Base-by-base conservation (phyloP, 257 asterid genomes). In the Misopates orontium region DNA sequence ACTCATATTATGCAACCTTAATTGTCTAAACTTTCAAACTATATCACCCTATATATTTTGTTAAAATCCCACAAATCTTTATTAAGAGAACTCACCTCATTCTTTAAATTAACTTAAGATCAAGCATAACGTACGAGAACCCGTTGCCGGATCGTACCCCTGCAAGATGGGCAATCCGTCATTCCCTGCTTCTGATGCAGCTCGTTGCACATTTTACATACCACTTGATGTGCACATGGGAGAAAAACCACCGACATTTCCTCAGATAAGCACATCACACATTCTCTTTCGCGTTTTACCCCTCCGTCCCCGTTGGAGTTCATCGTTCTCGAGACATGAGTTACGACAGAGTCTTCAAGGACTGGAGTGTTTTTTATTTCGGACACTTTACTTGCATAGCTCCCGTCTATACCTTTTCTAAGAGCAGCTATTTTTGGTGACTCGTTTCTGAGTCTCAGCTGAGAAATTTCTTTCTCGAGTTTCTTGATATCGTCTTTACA, bases 201-300 rank as follows among this genome's bases (percentile, higher is more conserved):
- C 79, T 90, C 97, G 32, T 90, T 94, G 90, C 99, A 90, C 54
- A 72, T 69, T 4, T 74, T 73, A 57, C 99, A 94, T 21, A 94
- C 96, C 57, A 94, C 96, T 74, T 88, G 96, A 77, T 94, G 99
- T 9, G 96, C 99, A 56, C 99, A 94, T 0, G 99, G 99, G 60
- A 94, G 85, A 76, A 94, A 94, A 62, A 94, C 88, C 9, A 94
- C 88, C 0, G 95, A 85, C 96, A 94, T 90, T 80, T 94, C 99
- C 81, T 94, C 99, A 0, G 96, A 86, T 22, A 94, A 62, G 60
- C 99, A 94, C 99, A 94, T 94, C 63, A 88, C 97, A 48, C 99
- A 94, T 60, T 90, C 99, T 14, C 96, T 77, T 32, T 94, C 99
- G 17, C 96, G 88, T 67, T 85, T 88, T 68, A 94, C 91, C 8